These are phyloP conservation scores for Metschnikowia continentalis DNA, from an alignment of 805 yeast species.

Conservation along the genomic window DNA sequence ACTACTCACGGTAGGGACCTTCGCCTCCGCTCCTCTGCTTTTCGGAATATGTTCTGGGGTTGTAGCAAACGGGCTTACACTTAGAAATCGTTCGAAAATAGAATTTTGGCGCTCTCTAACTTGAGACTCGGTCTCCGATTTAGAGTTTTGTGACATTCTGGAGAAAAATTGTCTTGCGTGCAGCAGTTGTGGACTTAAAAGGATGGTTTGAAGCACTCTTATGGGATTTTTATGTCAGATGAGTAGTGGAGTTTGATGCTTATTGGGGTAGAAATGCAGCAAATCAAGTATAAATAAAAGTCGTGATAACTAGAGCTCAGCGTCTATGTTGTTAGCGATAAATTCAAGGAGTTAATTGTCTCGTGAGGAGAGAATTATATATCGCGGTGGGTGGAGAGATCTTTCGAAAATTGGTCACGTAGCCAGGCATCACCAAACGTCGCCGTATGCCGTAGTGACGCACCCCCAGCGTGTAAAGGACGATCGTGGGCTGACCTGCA, in stretches of 20 bases:
- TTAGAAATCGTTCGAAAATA: constrained; percentile 8
- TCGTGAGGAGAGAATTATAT: not conserved
- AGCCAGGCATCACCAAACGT: constrained; percentile 2
- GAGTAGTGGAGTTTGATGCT: not conserved
- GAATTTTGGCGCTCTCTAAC: constrained; percentile 1
- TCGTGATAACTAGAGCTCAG: not conserved
- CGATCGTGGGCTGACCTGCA: constrained; percentile 6
- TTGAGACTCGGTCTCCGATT: not conserved
- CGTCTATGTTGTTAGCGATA: not conserved
- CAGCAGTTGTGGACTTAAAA: not conserved
- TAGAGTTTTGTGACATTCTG: not conserved
- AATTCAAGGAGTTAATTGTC: not conserved
- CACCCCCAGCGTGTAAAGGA: constrained; percentile 1
- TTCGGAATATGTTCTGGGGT: not conserved
- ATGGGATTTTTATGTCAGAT: not conserved
- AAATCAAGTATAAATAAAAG: not conserved
- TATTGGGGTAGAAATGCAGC: not conserved
- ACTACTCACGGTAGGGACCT: not conserved
- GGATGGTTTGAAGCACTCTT: not conserved
- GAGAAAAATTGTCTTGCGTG: not conserved
- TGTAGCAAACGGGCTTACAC: constrained; percentile 1
- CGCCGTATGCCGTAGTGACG: constrained; percentile 5
- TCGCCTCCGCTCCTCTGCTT: not conserved
- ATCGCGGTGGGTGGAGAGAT: constrained; percentile 3
- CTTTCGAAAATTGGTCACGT: constrained; percentile 4